phyloP scores from a whole-genome alignment of 2,329 filamentous ascomycete genomes.

The Corynespora cassiicola region DNA sequence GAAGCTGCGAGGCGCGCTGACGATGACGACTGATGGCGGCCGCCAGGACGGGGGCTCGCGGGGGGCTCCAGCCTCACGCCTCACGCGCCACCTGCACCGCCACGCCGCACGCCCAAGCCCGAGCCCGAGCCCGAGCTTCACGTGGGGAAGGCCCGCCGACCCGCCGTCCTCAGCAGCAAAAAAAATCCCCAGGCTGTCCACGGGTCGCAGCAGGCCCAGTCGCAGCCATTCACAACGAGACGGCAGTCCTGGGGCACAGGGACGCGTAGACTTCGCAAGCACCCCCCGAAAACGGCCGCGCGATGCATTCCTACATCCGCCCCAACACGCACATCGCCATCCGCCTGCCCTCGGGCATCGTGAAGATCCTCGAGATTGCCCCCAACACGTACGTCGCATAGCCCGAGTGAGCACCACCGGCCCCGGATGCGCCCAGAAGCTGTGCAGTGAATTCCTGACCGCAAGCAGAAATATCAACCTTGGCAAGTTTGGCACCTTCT shows the following conservation, averaged over 20 bases:
- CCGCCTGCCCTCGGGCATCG: conserved; percentile 64
- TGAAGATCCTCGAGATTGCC: conserved; percentile 64
- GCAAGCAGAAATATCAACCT: conserved; percentile 76
- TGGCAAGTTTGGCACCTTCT: conserved; percentile 91
- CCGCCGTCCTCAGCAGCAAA: background rate
- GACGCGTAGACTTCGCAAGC: no score
- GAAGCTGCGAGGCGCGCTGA: background rate
- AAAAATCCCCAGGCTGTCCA: background rate
- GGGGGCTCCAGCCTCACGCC: no score
- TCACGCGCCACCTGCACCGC: no score
- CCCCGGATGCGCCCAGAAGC: no score
- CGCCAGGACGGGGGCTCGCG: no score
- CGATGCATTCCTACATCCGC: conserved; percentile 55
- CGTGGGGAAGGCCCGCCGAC: no score
- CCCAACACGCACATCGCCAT: conserved; percentile 61
- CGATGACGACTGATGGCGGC: conserved; percentile 15
- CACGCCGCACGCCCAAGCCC: no score
- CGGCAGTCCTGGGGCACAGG: conserved; percentile 11
- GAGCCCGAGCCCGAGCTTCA: conserved; percentile 4
- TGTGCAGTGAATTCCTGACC: conserved; percentile 14
- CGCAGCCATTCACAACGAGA: background rate
- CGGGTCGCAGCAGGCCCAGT: background rate
- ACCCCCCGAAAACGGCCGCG: conserved; percentile 15
- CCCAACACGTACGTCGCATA: conserved; percentile 68
- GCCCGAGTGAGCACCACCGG: conserved; percentile 37